Evolutionary conservation across 2,329 filamentous ascomycete genomes (phyloP), one percentile per base, ranked within the genome.

Genomic region (Sphaerulina populicola): DNA sequence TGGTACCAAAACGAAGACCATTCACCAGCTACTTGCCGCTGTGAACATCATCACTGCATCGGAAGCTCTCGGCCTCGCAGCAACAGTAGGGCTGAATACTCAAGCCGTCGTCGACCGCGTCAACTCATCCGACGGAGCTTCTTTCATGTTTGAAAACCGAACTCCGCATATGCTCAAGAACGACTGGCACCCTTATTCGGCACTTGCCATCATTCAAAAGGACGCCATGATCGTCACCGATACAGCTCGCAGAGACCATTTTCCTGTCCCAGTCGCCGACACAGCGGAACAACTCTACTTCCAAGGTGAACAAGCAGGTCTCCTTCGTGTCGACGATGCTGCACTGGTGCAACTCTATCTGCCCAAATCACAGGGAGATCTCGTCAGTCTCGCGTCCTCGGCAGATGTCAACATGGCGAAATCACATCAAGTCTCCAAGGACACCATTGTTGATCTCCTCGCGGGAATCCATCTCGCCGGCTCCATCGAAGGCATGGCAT

Each of bases 241-340:
- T 23, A 81, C 80, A 52, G 81, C 81, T 1, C 72, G 81, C 15
- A 70, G 77, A 38, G 68, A 72, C 48, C 71, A 72, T 27, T 85
- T 83, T 64, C 75, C 80, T 0, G 76, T 76, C 1, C 80, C 80
- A 0, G 76, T 87, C 62, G 78, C 77, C 49, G 76, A 75, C 35
- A 73, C 75, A 0, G 81, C 82, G 9, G 83, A 86, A 67, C 81
- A 85, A 64, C 73, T 78, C 27, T 85, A 84, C 62, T 75, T 83
- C 49, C 68, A 77, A 27, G 80, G 75, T 11, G 66, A 85, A 6
- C 71, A 77, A 21, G 75, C 77, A 37, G 83, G 82, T 8, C 81
- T 72, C 56, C 72, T 75, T 0, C 62, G 71, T 10, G 69, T 77
- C 45, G 78, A 80, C 57, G 78, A 81, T 56, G 75, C 77, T 1